Evolutionary conservation across 177 flowering plant species (phyloP).

Genomic region (Vitis hybrid): DNA sequence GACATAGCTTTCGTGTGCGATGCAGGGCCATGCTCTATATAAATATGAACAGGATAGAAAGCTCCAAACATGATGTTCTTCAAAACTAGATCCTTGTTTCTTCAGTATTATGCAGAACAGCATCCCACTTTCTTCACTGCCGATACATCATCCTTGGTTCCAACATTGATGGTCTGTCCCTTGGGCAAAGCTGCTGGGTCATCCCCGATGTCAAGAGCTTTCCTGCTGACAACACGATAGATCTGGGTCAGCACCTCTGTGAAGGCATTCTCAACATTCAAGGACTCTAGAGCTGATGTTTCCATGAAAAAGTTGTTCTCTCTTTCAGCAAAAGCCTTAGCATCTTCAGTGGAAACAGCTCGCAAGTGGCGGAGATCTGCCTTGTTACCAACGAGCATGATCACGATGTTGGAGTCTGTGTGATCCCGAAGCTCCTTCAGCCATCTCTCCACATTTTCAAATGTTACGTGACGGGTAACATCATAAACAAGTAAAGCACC

Average conservation of each 20-base stretch:
- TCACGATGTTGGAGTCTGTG: constrained; percentile 71
- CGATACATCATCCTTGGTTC: constrained; percentile 70
- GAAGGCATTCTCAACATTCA: constrained; percentile 81
- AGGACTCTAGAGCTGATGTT: constrained; percentile 77
- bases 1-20: neutral
- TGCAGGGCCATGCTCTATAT: constrained; percentile 5
- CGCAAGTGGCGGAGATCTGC: constrained; percentile 82
- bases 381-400: constrained; percentile 90
- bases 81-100: neutral
- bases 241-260: constrained; percentile 80
- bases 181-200: constrained; percentile 76
- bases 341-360: constrained; percentile 71
- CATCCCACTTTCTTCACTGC: constrained; percentile 75
- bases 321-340: constrained; percentile 66
- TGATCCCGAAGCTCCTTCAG: constrained; percentile 78
- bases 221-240: constrained; percentile 68
- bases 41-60: constrained; percentile 19
- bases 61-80: neutral
- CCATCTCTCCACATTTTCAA: constrained; percentile 87
- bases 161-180: constrained; percentile 79
- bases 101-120: constrained; percentile 48
- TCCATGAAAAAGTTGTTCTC: constrained; percentile 82
- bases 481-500: constrained; percentile 86
- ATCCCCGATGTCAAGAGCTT: constrained; percentile 70
- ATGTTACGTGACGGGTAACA: constrained; percentile 78